Evolutionary conservation across 2,329 filamentous ascomycete species (phyloP), one percentile per base, ranked within the genome.

Genomic region (Diplodia scrobiculata): DNA sequence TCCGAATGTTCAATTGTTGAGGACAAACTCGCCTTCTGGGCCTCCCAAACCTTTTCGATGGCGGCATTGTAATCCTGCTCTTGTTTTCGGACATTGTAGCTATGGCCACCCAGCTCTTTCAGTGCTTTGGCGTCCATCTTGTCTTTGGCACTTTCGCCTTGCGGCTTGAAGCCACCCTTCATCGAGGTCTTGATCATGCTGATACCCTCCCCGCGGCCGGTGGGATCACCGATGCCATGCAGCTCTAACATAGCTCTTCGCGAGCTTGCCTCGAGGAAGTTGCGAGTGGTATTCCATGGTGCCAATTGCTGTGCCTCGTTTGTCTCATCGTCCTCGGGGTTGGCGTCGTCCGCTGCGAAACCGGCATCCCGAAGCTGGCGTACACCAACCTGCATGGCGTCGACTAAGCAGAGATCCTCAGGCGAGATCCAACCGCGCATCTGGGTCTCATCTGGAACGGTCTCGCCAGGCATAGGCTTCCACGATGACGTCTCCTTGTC

Each of bases 131-230:
- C 91, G 74, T 93, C 91, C 69, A 95, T 87, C 75, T 93, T 91
- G 68, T 93, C 90, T 73, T 92, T 90, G 68, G 93, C 91, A 73
- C 91, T 93, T 76, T 97, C 92, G 21, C 92, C 92, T 29, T 96
- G 86, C 21, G 92, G 90, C 74, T 93, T 91, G 77, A 97, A 99
- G 0, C 95, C 95, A 68, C 95, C 95, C 79, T 99, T 99, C 95
- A 99, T 99, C 0, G 92, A 96, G 0, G 93, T 97, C 74, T 95
- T 92, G 77, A 99, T 93, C 77, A 99, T 97, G 75, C 91, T 97
- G 81, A 98, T 97, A 2, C 91, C 95, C 67, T 97, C 88, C 1
- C 95, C 95, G 72, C 93, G 90, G 27, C 92, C 92, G 0, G 94
- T 97, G 3, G 95, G 95, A 74, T 99, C 95, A 66, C 95, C 95